These are phyloP conservation scores for Debaryomyces robertsiae DNA, from an alignment of 1,139 yeast genomes.

Conservation along the genomic window DNA sequence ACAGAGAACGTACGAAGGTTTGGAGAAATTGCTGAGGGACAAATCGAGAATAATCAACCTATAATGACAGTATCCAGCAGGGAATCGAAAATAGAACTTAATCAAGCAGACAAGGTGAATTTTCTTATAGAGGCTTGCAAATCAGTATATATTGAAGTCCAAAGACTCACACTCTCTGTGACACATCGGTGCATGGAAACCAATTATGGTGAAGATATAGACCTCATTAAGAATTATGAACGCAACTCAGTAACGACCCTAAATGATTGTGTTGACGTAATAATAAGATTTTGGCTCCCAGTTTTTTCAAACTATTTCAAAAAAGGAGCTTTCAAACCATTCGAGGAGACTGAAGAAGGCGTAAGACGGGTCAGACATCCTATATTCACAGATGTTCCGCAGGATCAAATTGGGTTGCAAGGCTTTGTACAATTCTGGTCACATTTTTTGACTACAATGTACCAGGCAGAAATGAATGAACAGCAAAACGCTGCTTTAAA, in stretches of 20 bases:
- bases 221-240: slow-evolving; percentile 49
- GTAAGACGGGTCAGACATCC: slow-evolving; percentile 25
- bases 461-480: slow-evolving; percentile 38
- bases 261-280: slow-evolving; percentile 41
- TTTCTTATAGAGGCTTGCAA: slow-evolving; percentile 14
- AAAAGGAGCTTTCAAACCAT: slow-evolving; percentile 25
- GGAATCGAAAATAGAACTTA: not conserved
- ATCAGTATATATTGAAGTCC: slow-evolving; percentile 42
- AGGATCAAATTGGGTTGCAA: slow-evolving; percentile 25
- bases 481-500: slow-evolving; percentile 42
- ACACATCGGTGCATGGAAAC: slow-evolving; percentile 55
- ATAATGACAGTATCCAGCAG: not conserved
- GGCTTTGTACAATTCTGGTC: slow-evolving; percentile 58
- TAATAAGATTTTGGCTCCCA: slow-evolving; percentile 57
- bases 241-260: slow-evolving; percentile 35
- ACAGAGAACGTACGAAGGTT: slow-evolving; percentile 39
- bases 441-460: slow-evolving; percentile 42
- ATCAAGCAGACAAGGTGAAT: not conserved
- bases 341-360: slow-evolving; percentile 24
- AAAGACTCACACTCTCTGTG: slow-evolving; percentile 44
- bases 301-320: slow-evolving; percentile 56
- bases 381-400: slow-evolving; percentile 31
- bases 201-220: slow-evolving; percentile 61
- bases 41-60: not conserved
- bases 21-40: slow-evolving; percentile 15